phyloP scores from a whole-genome alignment of 345 rosid species.

The Lenwebbia sp. region DNA sequence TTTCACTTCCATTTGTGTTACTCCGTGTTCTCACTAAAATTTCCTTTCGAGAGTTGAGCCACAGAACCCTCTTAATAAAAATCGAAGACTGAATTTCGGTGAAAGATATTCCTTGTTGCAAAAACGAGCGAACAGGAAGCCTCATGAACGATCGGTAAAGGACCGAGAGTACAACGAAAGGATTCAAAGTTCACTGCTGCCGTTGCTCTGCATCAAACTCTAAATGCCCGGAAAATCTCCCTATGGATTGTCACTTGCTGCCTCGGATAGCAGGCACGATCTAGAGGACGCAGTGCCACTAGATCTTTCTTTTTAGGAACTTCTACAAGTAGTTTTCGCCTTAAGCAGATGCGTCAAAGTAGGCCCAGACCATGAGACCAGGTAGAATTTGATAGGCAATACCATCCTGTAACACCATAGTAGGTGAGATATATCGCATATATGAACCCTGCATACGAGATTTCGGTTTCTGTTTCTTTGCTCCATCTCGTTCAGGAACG shows the following conservation, averaged over 20 bases:
- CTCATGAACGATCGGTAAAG: neutral
- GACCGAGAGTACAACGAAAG: neutral
- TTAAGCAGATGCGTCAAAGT: neutral
- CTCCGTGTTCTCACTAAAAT: no score
- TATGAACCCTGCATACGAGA: neutral
- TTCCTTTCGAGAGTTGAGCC: no score
- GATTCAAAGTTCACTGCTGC: neutral
- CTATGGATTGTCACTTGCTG: neutral
- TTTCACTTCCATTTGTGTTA: no score
- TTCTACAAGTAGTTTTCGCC: neutral
- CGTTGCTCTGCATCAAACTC: neutral
- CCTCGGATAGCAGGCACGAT: neutral
- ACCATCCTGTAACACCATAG: neutral
- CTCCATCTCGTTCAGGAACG: neutral
- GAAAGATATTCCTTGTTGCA: no score
- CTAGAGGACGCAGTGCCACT: neutral
- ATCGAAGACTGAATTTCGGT: no score
- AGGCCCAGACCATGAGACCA: neutral
- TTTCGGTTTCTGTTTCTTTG: neutral
- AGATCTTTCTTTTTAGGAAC: neutral
- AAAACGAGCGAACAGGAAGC: no score
- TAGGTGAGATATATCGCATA: neutral
- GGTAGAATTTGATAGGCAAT: neutral
- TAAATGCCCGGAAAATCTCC: neutral
- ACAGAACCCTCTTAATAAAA: no score